Percentiles rank a stretch among this genome's conserved stretches.
These are phyloP conservation scores for Huntiella decipiens DNA, from an alignment of 2,329 filamentous ascomycete species.

Conservation along the genomic window DNA sequence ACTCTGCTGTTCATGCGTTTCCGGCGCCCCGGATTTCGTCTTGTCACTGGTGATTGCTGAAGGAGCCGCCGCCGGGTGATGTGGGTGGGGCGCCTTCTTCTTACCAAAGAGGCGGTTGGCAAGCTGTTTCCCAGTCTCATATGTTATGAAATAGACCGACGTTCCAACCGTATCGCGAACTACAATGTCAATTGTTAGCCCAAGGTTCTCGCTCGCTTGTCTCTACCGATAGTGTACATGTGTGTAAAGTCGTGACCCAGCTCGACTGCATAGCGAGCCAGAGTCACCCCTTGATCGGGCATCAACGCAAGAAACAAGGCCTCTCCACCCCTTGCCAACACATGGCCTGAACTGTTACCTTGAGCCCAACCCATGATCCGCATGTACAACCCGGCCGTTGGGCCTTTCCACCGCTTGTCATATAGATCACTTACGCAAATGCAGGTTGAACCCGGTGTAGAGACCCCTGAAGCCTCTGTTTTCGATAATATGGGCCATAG, in stretches of 20 bases:
- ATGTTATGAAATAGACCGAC: slow-evolving; percentile 73
- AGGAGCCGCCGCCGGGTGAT: slow-evolving; percentile 54
- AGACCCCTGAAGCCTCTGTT: slow-evolving; percentile 55
- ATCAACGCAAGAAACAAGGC: neutral
- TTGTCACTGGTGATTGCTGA: slow-evolving; percentile 15
- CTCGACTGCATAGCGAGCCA: too few species aligned
- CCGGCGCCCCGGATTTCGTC: too few species aligned
- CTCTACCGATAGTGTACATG: neutral
- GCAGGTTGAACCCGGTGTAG: slow-evolving; percentile 64
- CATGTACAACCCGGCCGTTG: too few species aligned
- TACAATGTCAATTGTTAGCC: slow-evolving; percentile 18
- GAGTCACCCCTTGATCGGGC: too few species aligned
- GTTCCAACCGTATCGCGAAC: slow-evolving; percentile 72
- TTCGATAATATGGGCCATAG: slow-evolving; percentile 56
- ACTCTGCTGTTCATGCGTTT: slow-evolving; percentile 20
- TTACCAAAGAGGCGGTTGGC: slow-evolving; percentile 20
- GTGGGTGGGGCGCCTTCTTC: slow-evolving; percentile 20
- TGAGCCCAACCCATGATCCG: too few species aligned
- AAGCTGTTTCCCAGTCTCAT: slow-evolving; percentile 70
- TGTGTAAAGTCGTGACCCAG: too few species aligned
- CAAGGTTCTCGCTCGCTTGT: slow-evolving; percentile 2
- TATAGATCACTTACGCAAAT: slow-evolving; percentile 41
- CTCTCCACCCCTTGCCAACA: neutral
- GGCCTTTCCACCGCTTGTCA: too few species aligned
- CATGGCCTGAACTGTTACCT: neutral